A percentile compares a stretch with the other conserved stretches of the same genome.
Evolutionary conservation across 2,329 filamentous ascomycete genomes (phyloP).

Genomic region (Aspergillus carbonarius): DNA sequence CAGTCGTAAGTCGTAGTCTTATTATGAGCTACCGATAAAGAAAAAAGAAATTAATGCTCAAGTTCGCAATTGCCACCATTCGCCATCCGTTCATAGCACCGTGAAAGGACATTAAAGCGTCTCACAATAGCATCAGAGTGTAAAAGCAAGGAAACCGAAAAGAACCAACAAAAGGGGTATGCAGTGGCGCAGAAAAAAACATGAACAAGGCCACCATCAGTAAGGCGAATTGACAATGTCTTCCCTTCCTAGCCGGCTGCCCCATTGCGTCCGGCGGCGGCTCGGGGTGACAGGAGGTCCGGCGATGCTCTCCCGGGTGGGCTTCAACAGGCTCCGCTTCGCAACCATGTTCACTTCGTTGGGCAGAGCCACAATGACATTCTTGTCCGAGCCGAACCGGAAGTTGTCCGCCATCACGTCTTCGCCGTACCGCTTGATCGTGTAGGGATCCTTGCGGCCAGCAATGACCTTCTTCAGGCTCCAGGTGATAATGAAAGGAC

Average conservation of each 20-base stretch:
- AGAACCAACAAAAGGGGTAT: slow-evolving; percentile 29
- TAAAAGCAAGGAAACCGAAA: slow-evolving; percentile 5
- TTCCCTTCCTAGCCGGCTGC: slow-evolving; percentile 63
- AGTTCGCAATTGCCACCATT: slow-evolving; percentile 1
- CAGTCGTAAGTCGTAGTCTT: slow-evolving; percentile 10
- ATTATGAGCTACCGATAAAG: slow-evolving; percentile 12
- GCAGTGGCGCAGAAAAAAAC: slow-evolving; percentile 19
- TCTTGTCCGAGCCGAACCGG: slow-evolving; percentile 95
- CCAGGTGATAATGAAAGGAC: slow-evolving; percentile 97
- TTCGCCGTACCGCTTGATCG: slow-evolving; percentile 93
- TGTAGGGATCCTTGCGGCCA: slow-evolving; percentile 83
- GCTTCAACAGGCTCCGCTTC: slow-evolving; percentile 78
- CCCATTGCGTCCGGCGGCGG: slow-evolving; percentile 35
- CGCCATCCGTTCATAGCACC: slow-evolving; percentile 1
- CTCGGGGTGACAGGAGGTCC: slow-evolving; percentile 50
- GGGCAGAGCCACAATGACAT: slow-evolving; percentile 92
- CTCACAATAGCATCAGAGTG: slow-evolving; percentile 1
- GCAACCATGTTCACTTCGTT: slow-evolving; percentile 99
- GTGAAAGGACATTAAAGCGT: background rate
- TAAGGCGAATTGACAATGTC: slow-evolving; percentile 79
- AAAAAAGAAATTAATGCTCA: background rate
- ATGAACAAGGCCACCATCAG: slow-evolving; percentile 30
- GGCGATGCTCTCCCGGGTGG: slow-evolving; percentile 91
- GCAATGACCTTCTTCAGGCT: slow-evolving; percentile 83
- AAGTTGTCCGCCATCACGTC: slow-evolving; percentile 98